phyloP scores from a whole-genome alignment of 495 filamentous ascomycete species.

The Neurospora pannonica region DNA sequence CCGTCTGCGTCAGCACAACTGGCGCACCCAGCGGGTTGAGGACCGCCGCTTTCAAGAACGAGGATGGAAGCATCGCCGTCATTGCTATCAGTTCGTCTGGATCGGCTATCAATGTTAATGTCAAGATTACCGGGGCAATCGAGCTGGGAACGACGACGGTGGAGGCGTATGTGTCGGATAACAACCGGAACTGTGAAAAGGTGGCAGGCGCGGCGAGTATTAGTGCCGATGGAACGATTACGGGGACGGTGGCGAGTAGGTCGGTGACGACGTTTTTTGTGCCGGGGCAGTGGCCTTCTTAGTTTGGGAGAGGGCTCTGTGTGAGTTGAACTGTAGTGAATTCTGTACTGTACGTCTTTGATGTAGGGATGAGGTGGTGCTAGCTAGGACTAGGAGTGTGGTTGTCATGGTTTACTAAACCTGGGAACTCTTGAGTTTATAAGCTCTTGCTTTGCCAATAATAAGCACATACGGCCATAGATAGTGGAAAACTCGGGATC shows the following conservation, averaged over 20 bases:
- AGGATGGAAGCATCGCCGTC: conserved; percentile 37
- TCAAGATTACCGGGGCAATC: conserved; percentile 18
- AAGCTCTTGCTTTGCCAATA: no score
- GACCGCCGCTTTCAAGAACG: conserved; percentile 41
- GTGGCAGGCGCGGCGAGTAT: conserved; percentile 14
- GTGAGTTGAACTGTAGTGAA: background rate
- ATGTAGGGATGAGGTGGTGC: no score
- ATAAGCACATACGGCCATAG: conserved; percentile 22
- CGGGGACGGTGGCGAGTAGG: conserved; percentile 26
- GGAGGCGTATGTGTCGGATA: conserved; percentile 30
- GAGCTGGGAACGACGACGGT: conserved; percentile 10
- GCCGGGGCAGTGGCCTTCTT: background rate
- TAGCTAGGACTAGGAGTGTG: no score
- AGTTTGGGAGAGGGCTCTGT: background rate
- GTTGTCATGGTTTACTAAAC: no score
- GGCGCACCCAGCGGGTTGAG: conserved; percentile 24
- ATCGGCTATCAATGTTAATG: conserved; percentile 15
- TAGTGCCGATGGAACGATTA: conserved; percentile 19
- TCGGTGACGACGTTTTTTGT: conserved; percentile 30
- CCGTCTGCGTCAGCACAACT: conserved; percentile 28
- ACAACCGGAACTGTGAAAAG: conserved; percentile 23
- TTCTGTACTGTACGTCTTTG: background rate
- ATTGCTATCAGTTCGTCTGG: conserved; percentile 38
- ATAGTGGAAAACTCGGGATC: conserved; percentile 36
- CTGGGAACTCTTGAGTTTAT: no score